These are phyloP conservation scores for Mycena rosella DNA, from an alignment of 768 basidiomycete genomes.

Conservation along the genomic window DNA sequence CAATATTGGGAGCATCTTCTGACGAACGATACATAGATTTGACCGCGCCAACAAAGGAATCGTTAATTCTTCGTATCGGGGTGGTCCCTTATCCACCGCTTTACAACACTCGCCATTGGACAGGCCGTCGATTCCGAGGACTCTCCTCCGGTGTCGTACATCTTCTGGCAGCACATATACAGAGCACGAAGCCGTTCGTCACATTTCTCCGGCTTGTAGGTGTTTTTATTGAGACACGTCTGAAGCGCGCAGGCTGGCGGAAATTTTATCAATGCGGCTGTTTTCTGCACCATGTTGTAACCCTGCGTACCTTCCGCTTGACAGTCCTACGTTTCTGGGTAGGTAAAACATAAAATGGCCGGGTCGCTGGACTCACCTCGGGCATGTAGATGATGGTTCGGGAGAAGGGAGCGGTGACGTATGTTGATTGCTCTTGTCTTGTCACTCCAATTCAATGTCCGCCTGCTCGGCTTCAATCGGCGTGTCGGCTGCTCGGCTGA, in stretches of 20 bases:
- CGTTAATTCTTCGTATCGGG: conserved; percentile 38
- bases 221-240: conserved; percentile 71
- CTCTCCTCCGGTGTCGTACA: conserved; percentile 60
- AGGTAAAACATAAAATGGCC: too few species aligned
- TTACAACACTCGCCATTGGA: conserved; percentile 64
- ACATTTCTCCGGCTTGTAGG: conserved; percentile 75
- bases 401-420: too few species aligned
- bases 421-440: too few species aligned
- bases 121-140: conserved; percentile 61
- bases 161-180: conserved; percentile 71
- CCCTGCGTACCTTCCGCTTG: conserved; percentile 44
- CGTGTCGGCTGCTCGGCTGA: too few species aligned
- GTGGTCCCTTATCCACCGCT: conserved; percentile 72
- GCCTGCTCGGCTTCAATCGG: too few species aligned
- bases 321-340: conserved; percentile 37
- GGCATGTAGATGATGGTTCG: too few species aligned
- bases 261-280: not conserved
- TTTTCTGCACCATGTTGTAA: not conserved
- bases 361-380: too few species aligned
- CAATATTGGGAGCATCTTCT: too few species aligned
- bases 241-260: conserved; percentile 73
- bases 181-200: conserved; percentile 62
- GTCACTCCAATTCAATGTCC: too few species aligned
- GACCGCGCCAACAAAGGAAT: not conserved
- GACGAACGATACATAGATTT: not conserved